Percentiles rank a stretch among this genome's conserved stretches.
Conservation (phyloP, 192 early-diverging fungal genomes). For the Helicostylum pulchrum region DNA sequence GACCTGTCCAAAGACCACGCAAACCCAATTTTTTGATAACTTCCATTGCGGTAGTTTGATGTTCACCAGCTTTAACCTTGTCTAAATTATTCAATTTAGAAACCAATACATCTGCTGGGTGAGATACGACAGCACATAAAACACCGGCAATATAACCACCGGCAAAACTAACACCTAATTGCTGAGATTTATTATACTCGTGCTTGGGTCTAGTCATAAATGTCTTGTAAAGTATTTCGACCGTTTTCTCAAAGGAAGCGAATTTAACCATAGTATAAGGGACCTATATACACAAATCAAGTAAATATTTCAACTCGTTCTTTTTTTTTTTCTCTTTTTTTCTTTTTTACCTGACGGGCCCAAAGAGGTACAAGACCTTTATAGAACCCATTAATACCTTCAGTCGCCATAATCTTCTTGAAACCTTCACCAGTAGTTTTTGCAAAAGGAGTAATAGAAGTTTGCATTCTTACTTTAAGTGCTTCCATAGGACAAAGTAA, state of each 20-base stretch:
- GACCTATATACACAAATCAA: background rate
- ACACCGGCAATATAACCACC: slow-evolving; percentile 89
- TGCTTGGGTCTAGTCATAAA: slow-evolving; percentile 63
- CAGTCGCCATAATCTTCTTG: slow-evolving; percentile 51
- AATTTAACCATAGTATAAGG: slow-evolving; percentile 89
- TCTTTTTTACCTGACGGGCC: slow-evolving; percentile 61
- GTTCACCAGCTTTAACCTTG: slow-evolving; percentile 14
- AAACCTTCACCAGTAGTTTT: slow-evolving; percentile 62
- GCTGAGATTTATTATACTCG: slow-evolving; percentile 66
- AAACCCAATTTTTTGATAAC: slow-evolving; percentile 60
- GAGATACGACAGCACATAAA: slow-evolving; percentile 84
- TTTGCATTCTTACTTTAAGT: slow-evolving; percentile 85
- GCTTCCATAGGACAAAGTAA: slow-evolving; percentile 85
- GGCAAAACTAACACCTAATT: slow-evolving; percentile 70
- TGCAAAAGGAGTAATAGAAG: slow-evolving; percentile 72
- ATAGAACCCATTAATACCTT: slow-evolving; percentile 70
- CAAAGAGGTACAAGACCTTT: slow-evolving; percentile 72
- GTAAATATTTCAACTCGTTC: background rate
- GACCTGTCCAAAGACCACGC: slow-evolving; percentile 72
- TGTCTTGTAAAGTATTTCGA: slow-evolving; percentile 63
- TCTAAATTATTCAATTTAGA: slow-evolving; percentile 47
- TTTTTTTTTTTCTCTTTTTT: background rate
- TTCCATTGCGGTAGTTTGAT: slow-evolving; percentile 22
- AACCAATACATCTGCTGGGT: slow-evolving; percentile 85
- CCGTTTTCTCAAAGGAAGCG: slow-evolving; percentile 77